Base-by-base conservation (phyloP, 2,329 filamentous ascomycete genomes). In the Sordariomycetes sp. region DNA sequence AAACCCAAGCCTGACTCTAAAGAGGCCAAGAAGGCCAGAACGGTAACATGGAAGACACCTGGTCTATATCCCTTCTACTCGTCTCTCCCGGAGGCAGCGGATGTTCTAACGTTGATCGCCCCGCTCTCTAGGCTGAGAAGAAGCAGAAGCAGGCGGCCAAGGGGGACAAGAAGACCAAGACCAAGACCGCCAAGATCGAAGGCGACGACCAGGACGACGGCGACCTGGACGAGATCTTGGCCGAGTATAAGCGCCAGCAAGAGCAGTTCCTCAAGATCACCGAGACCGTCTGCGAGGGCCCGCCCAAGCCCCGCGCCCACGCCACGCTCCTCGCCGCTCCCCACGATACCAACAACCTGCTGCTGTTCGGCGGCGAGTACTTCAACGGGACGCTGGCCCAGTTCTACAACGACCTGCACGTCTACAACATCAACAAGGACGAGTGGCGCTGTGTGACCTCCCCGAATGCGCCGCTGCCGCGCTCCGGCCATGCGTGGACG, bases 401-500 rank as follows among this genome's bases (percentile, higher is more conserved):
- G 54, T 86, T 86, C 70, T 86, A 79, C 71, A 85, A 86, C 67
- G 83, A 86, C 67, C 71, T 87, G 66, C 78, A 85, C 72, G 76
- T 87, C 63, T 87, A 87, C 72, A 80, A 94, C 72, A 87, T 91
- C 70, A 88, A 89, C 72, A 83, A 86, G 62, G 89, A 95, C 71
- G 87, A 94, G 70, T 99, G 94, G 94, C 87, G 89, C 62, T 85
- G 87, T 64, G 86, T 97, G 57, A 96, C 90, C 1, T 91, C 86
- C 61, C 92, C 92, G 3, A 99, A 99, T 71, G 88, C 88, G 14
- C 94, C 94, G 1, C 78, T 97, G 40, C 94, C 94, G 14, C 81
- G 94, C 60, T 93, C 88, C 60, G 94, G 94, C 2, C 94, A 97
- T 79, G 93, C 94, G 18, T 97, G 92, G 90, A 95, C 90, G 66